Evolutionary conservation across 805 yeast species (phyloP), one percentile per base, ranked within the genome.

Genomic region (Suhomyces pyralidae): DNA sequence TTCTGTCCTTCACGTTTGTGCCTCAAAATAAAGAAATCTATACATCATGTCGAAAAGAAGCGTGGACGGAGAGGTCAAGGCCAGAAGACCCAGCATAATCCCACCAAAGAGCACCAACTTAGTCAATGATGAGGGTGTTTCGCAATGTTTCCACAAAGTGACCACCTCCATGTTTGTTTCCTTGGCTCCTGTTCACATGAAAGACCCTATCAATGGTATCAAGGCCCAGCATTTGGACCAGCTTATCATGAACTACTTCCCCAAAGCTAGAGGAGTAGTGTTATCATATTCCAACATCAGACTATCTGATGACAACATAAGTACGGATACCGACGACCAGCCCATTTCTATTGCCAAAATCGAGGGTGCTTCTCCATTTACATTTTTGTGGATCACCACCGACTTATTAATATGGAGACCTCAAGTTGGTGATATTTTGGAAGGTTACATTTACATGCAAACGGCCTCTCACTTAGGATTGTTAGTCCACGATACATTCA

Each of bases 381-480:
- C 93, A 26, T 94, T 88, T 68, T 65, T 88, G 49, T 94, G 99
- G 98, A 79, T 90, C 45, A 73, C 82, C 3, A 96, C 87, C 7
- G 94, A 90, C 50, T 77, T 94, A 46, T 77, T 90, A 51, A 81
- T 91, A 47, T 94, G 99, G 98, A 83, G 81, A 61, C 99, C 99
- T 4, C 82, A 82, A 61, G 76, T 83, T n/a, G 97, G 96, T 3
- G 97, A 94, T 64, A 72, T 79, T 1, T 71, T 94, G 17, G 96
- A 92, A 68, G 99, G 99, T 10, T 81, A 84, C 76, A 80, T 87
- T 51, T 90, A 90, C 73, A 85, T 93, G 82, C 97, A 93, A 74
- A 86, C 97, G 2, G 96, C 96, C 15, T 86, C 97, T 7, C 99
- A 94, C 66, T 87, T 94, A 61, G 98, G 97, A 55, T 76, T 94